Evolutionary conservation across 2,329 filamentous ascomycete genomes (phyloP), one percentile per base, ranked within the genome.

Genomic region (Calcarisporium arbuscula): DNA sequence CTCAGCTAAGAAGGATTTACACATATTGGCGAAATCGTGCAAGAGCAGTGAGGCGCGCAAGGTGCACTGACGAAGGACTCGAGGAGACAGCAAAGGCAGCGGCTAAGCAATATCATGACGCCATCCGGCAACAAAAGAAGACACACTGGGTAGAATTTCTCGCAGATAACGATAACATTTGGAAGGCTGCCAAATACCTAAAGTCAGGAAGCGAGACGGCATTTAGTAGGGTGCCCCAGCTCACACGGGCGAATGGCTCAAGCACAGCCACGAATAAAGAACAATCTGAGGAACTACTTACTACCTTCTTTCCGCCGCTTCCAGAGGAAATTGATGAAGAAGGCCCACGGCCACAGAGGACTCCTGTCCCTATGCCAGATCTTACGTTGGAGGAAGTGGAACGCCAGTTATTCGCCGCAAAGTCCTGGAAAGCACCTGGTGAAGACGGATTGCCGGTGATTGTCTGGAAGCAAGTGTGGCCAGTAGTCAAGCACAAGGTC

Each of bases 121-220:
- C n/a, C n/a, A n/a, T 52, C 50, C 41, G 40, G 43, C 44, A 16
- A 42, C 36, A 51, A 38, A 52, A 47, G 42, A 52, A 48, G 32
- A 34, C 26, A 28, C 42, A 51, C 28, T 52, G 40, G 45, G 29
- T 52, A 8, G 45, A 46, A 14, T 52, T 52, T 26, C 41, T 53
- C 9, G 49, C 36, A 3, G 47, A 52, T n/a, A n/a, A n/a, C n/a
- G 37, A 41, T 16, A 54, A 54, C 22, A 52, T 54, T 31, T 56
- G 43, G 51, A 41, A 53, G 32, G 50, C 48, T 15, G 49, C 50
- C 5, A 52, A 47, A 32, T 54, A 56, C 28, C 36, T 56, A 12
- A 39, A 47, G 25, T 40, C 42, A 3, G 39, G 43, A 22, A 36
- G 44, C 28, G 40, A 40, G 3, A 35, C 45, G 16, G 43, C 43